phyloP scores from a whole-genome alignment of 2,329 filamentous ascomycete species.

The Dactylellina parvicollis region DNA sequence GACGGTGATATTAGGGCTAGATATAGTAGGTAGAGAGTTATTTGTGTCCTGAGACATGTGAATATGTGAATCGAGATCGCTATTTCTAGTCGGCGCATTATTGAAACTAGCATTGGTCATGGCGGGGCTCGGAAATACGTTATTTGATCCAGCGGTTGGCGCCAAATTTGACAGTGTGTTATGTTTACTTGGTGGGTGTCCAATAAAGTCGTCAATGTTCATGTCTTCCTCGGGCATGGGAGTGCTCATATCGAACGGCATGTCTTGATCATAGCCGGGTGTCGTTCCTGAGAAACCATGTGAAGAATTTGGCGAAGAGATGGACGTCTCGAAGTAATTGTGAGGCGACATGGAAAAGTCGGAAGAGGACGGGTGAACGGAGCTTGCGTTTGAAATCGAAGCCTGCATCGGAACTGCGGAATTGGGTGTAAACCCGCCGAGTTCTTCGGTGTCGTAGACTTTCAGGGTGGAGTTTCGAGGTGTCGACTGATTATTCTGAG shows the following conservation, averaged over 20 bases:
- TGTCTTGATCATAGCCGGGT: conserved; percentile 48
- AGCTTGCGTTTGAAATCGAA: conserved; percentile 46
- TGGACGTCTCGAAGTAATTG: conserved; percentile 43
- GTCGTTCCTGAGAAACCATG: conserved; percentile 49
- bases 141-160: conserved; percentile 5
- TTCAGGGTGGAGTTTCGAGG: conserved; percentile 43
- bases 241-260: conserved; percentile 45
- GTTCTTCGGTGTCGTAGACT: conserved; percentile 44
- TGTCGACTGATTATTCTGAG: conserved; percentile 25
- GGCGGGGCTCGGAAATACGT: conserved; percentile 41
- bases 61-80: neutral
- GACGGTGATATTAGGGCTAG: conserved; percentile 46
- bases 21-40: conserved; percentile 10
- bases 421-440: conserved; percentile 49
- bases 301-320: conserved; percentile 48
- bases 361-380: conserved; percentile 48
- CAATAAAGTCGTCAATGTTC: conserved; percentile 40
- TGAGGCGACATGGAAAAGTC: conserved; percentile 53
- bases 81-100: conserved; percentile 10
- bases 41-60: neutral
- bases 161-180: conserved; percentile 20
- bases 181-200: conserved; percentile 6
- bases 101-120: conserved; percentile 41
- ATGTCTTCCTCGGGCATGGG: conserved; percentile 48
- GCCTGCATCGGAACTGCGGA: conserved; percentile 52